Percentiles rank a stretch among this genome's conserved stretches.
Evolutionary conservation across 106 monocot species (phyloP).

Genomic region (Triglochin maritima): DNA sequence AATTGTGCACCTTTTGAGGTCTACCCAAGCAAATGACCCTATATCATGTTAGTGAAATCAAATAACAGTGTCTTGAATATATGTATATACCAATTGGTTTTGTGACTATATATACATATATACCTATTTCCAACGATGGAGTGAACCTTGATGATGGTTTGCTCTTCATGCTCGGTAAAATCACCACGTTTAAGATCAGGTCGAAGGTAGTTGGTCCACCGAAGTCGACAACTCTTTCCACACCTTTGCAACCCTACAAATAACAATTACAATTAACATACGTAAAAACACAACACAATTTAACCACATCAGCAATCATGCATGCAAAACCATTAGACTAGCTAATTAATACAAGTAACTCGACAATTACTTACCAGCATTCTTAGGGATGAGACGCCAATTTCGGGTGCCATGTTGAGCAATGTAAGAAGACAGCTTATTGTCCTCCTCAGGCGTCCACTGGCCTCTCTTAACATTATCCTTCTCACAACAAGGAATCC

Average conservation of each 20-base stretch:
- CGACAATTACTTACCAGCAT: slow-evolving; percentile 47
- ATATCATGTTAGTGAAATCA: too few relatives aligned
- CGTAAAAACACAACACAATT: too few relatives aligned
- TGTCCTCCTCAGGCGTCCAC: slow-evolving; percentile 98
- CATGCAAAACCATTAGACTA: background rate
- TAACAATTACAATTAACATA: background rate
- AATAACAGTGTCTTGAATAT: too few relatives aligned
- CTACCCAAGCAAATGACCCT: too few relatives aligned
- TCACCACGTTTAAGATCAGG: slow-evolving; percentile 95
- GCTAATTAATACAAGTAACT: background rate
- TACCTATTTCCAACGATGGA: slow-evolving; percentile 84
- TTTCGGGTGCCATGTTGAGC: slow-evolving; percentile 90
- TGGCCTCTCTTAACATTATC: slow-evolving; percentile 91
- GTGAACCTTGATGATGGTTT: slow-evolving; percentile 84
- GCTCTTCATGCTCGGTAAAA: slow-evolving; percentile 79
- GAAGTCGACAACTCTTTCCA: slow-evolving; percentile 94
- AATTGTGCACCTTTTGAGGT: too few relatives aligned
- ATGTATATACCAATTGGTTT: background rate
- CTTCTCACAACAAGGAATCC: slow-evolving; percentile 95
- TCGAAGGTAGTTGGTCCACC: slow-evolving; percentile 97
- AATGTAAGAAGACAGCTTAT: slow-evolving; percentile 91
- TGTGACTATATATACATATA: background rate
- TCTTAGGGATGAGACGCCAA: slow-evolving; percentile 95
- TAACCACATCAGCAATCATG: too few relatives aligned
- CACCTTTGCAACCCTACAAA: slow-evolving; percentile 74